A percentile compares a stretch with the other conserved stretches of the same genome.
Conservation (phyloP, 805 yeast species). For the Deakozyma indianensis region DNA sequence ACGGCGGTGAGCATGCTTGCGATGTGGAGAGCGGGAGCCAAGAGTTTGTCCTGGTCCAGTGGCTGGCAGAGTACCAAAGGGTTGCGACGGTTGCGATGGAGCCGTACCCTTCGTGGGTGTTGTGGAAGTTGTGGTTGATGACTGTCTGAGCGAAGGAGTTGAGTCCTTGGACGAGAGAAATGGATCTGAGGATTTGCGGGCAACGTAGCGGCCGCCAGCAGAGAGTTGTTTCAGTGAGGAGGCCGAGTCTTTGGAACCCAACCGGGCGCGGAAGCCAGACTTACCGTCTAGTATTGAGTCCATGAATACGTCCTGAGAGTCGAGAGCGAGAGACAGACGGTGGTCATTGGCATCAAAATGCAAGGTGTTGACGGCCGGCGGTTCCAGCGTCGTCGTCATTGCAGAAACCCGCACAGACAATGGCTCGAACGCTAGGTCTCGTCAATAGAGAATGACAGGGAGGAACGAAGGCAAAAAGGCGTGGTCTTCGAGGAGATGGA, state of each 20-base stretch:
- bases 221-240: neutral
- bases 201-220: neutral
- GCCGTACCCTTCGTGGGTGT: neutral
- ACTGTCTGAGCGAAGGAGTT: neutral
- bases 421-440: too few species aligned
- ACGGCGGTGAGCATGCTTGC: constrained; percentile 57
- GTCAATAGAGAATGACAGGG: too few species aligned
- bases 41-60: neutral
- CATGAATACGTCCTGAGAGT: neutral
- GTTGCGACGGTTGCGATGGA: neutral
- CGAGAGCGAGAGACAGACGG: neutral
- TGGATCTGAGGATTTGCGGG: neutral
- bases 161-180: neutral
- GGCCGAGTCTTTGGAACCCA: neutral
- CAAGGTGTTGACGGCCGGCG: neutral
- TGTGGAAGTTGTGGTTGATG: neutral
- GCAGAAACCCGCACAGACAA: too few species aligned
- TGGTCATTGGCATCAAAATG: neutral
- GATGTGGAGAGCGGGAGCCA: constrained; percentile 4
- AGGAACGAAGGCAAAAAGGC: too few species aligned
- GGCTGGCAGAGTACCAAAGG: neutral
- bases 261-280: neutral
- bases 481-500: too few species aligned
- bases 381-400: neutral
- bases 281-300: neutral